These are phyloP conservation scores for Ammopiptanthus mongolicus DNA, from an alignment of 306 rosid genomes.

Conservation along the genomic window DNA sequence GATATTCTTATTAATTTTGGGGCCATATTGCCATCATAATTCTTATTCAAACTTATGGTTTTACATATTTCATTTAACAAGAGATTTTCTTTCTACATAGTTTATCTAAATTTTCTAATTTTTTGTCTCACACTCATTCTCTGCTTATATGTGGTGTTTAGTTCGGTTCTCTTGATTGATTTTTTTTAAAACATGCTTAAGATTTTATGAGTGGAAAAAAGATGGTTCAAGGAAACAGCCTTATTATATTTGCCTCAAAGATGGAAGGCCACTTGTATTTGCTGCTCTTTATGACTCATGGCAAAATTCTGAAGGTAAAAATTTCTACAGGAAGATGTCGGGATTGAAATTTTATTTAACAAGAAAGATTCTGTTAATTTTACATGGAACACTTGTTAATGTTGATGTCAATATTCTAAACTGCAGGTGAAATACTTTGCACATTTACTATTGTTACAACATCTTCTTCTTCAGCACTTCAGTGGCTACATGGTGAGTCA, in stretches of 20 bases:
- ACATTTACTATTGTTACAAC: slow-evolving; percentile 76
- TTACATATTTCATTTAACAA: neutral
- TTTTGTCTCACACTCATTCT: neutral
- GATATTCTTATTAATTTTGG: neutral
- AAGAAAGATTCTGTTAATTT: neutral
- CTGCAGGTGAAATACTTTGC: slow-evolving; percentile 62
- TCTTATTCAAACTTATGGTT: neutral
- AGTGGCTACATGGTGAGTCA: slow-evolving; percentile 85
- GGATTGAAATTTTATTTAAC: neutral
- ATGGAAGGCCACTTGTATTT: slow-evolving; percentile 76
- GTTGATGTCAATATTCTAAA: slow-evolving; percentile 10
- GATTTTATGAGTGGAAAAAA: slow-evolving; percentile 95
- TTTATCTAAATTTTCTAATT: neutral
- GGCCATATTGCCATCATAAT: neutral
- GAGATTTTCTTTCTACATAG: neutral
- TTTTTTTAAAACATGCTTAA: slow-evolving; percentile 10
- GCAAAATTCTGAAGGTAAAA: slow-evolving; percentile 69
- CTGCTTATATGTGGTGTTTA: neutral
- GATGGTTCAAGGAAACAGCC: slow-evolving; percentile 91
- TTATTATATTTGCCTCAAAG: slow-evolving; percentile 78
- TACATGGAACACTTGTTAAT: neutral
- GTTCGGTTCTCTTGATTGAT: slow-evolving; percentile 18
- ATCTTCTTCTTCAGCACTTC: slow-evolving; percentile 71
- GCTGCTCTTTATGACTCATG: slow-evolving; percentile 91
- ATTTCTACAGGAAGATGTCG: slow-evolving; percentile 8